Percentiles rank a stretch among this genome's conserved stretches.
Conservation (phyloP, 2,329 filamentous ascomycete genomes). For the Microdochium bolleyi region DNA sequence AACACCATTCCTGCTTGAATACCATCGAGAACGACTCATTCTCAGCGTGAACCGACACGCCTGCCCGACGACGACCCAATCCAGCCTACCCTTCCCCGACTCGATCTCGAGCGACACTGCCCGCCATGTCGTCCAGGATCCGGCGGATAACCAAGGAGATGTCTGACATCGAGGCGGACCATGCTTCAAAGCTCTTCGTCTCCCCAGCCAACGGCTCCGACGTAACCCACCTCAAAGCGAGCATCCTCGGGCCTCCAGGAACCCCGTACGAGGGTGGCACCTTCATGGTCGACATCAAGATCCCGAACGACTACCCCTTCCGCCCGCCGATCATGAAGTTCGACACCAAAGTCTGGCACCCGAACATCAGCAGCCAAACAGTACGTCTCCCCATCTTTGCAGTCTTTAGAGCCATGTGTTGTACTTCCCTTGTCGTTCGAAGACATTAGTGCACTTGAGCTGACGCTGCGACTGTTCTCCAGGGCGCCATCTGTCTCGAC, state of each 20-base stretch:
- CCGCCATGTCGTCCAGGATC: constrained; percentile 33
- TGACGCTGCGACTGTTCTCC: not conserved
- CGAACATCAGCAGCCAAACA: constrained; percentile 90
- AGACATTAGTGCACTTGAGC: not conserved
- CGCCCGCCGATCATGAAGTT: constrained; percentile 88
- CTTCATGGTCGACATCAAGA: constrained; percentile 76
- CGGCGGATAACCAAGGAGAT: constrained; percentile 69
- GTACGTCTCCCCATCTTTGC: constrained; percentile 50
- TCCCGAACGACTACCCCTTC: constrained; percentile 88
- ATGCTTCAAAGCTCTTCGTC: constrained; percentile 67
- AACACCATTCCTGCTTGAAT: no score
- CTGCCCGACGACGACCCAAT: no score
- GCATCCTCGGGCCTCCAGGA: constrained; percentile 80
- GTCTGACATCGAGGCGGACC: constrained; percentile 65
- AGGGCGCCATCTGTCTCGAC: constrained; percentile 97
- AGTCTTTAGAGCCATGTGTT: not conserved
- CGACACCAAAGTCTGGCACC: constrained; percentile 91
- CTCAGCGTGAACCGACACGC: no score
- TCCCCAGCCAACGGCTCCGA: constrained; percentile 57
- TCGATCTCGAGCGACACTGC: constrained; percentile 1
- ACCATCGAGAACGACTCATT: no score
- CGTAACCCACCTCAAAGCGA: constrained; percentile 74
- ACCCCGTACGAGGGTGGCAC: constrained; percentile 87
- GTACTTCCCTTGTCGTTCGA: not conserved
- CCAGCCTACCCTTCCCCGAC: not conserved